phyloP scores from a whole-genome alignment of 495 filamentous ascomycete species.

The Amphirosellinia nigrospora region DNA sequence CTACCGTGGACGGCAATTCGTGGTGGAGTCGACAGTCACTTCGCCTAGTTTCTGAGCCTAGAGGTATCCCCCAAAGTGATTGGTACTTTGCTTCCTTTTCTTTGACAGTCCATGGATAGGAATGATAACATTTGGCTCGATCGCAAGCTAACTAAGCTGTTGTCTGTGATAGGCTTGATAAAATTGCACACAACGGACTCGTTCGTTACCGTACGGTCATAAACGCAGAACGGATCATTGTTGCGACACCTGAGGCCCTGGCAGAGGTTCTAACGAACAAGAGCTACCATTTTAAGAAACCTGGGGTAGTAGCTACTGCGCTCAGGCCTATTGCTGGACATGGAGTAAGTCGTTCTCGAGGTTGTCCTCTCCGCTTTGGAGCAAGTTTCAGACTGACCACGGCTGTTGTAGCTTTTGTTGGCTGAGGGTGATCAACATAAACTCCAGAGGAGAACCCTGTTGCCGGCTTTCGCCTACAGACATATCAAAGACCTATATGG shows the following conservation, averaged over 20 bases:
- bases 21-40: constrained; percentile 55
- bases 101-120: background rate
- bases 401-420: constrained; percentile 54
- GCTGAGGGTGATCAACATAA: constrained; percentile 79
- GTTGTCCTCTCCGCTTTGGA: background rate
- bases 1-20: constrained; percentile 49
- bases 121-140: background rate
- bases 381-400: background rate
- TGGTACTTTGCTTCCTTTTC: constrained; percentile 46
- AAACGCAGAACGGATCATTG: constrained; percentile 66
- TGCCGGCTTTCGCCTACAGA: constrained; percentile 75
- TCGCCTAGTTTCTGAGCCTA: constrained; percentile 58
- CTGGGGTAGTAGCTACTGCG: constrained; percentile 52
- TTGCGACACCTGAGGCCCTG: constrained; percentile 63
- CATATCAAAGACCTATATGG: constrained; percentile 80
- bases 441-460: constrained; percentile 70
- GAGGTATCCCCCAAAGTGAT: constrained; percentile 59
- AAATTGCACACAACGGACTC: constrained; percentile 68
- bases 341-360: constrained; percentile 46
- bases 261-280: constrained; percentile 64
- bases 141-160: constrained; percentile 7
- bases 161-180: constrained; percentile 56
- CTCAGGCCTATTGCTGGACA: constrained; percentile 63
- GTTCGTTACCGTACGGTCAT: constrained; percentile 67
- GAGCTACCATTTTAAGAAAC: constrained; percentile 74